Percentiles rank a stretch among this genome's conserved stretches.
Evolutionary conservation across 1,139 yeast genomes (phyloP).

Genomic region (Protomyces arabidopsidicola): DNA sequence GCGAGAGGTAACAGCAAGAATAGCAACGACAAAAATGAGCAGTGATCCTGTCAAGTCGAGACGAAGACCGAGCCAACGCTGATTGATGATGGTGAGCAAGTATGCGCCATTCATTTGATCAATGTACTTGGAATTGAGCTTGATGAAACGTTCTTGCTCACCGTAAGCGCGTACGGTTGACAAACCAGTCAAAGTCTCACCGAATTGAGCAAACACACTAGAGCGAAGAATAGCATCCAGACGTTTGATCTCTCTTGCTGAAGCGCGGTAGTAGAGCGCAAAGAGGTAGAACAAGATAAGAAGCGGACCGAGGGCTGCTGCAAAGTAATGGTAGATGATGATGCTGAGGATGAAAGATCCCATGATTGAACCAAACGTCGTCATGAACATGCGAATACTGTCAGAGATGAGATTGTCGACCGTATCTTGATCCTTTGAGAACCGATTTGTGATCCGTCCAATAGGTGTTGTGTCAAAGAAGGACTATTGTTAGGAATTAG

Average conservation of each 20-base stretch:
- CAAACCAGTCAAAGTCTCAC: conserved; percentile 69
- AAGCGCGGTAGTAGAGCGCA: conserved; percentile 62
- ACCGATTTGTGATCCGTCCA: conserved; percentile 67
- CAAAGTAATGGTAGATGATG: conserved; percentile 70
- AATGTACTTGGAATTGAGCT: conserved; percentile 49
- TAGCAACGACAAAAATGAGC: conserved; percentile 47
- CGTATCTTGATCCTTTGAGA: conserved; percentile 64
- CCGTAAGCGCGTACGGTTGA: conserved; percentile 63
- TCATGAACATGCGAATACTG: conserved; percentile 46
- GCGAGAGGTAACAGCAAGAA: conserved; percentile 60
- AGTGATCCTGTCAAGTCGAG: conserved; percentile 53
- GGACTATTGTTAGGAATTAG: conserved; percentile 43
- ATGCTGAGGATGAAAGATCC: conserved; percentile 67
- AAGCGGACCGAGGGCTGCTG: conserved; percentile 62
- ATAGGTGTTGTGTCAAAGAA: conserved; percentile 65
- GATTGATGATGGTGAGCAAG: conserved; percentile 60
- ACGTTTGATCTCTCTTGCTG: conserved; percentile 80
- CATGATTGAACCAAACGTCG: conserved; percentile 51
- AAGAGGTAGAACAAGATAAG: conserved; percentile 47
- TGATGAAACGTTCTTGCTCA: conserved; percentile 47
- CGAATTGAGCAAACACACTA: conserved; percentile 68
- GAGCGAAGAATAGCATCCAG: conserved; percentile 75
- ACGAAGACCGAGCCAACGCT: conserved; percentile 71
- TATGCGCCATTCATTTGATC: conserved; percentile 70
- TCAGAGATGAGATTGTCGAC: conserved; percentile 58